These are phyloP conservation scores for Boletus huronensis DNA, from an alignment of 768 basidiomycete genomes.

Conservation along the genomic window DNA sequence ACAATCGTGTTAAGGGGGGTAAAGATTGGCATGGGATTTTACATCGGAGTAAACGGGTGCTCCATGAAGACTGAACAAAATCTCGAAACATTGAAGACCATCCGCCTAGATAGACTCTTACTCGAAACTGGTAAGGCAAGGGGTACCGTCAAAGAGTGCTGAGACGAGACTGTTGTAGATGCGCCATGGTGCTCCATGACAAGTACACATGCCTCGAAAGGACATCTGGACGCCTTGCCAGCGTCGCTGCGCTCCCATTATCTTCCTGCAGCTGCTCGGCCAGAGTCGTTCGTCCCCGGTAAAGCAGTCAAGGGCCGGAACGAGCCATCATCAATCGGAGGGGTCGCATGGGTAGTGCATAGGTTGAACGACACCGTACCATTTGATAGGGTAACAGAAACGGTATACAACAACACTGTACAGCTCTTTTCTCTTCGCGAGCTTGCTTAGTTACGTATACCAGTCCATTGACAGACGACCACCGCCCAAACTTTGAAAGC, in stretches of 20 bases:
- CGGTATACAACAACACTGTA: conserved; percentile 62
- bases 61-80: conserved; percentile 71
- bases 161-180: conserved; percentile 37
- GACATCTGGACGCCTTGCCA: conserved; percentile 47
- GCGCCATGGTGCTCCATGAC: conserved; percentile 75
- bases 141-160: not conserved
- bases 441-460: conserved; percentile 17
- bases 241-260: conserved; percentile 44
- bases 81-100: conserved; percentile 47
- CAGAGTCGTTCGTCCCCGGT: conserved; percentile 56
- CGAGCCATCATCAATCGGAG: conserved; percentile 64
- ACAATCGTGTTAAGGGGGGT: not conserved
- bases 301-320: conserved; percentile 73
- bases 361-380: conserved; percentile 42
- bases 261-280: conserved; percentile 48
- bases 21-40: conserved; percentile 70
- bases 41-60: conserved; percentile 65
- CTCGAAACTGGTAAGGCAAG: conserved; percentile 64
- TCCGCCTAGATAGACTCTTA: conserved; percentile 60
- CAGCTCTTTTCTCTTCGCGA: conserved; percentile 54
- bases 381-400: conserved; percentile 53
- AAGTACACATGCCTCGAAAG: conserved; percentile 58
- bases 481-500: not conserved
- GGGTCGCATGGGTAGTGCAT: conserved; percentile 70
- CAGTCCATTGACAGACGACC: not conserved